Percentiles rank a stretch among this genome's conserved stretches.
Evolutionary conservation across 2,329 filamentous ascomycete species (phyloP).

Genomic region (Colletotrichum lindemuthianum): DNA sequence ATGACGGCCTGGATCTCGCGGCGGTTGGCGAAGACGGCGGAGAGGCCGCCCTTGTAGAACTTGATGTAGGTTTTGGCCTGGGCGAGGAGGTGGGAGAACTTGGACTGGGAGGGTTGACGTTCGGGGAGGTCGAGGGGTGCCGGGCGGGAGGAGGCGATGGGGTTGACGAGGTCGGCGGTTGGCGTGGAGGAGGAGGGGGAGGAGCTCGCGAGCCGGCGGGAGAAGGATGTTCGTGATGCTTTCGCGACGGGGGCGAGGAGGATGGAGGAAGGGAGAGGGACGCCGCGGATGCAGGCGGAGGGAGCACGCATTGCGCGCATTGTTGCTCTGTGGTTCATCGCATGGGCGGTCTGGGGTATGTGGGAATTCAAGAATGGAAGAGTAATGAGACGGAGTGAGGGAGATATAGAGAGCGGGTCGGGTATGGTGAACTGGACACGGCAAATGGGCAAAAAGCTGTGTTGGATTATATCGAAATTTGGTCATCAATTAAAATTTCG

Average conservation of each 20-base stretch:
- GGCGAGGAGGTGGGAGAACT: constrained; percentile 55
- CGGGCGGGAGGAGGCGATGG: constrained; percentile 77
- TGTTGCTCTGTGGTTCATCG: constrained; percentile 35
- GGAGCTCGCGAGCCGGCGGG: constrained; percentile 29
- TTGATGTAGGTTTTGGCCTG: constrained; percentile 79
- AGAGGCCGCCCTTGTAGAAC: constrained; percentile 91
- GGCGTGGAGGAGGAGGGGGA: constrained; percentile 4
- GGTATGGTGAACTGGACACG: not conserved
- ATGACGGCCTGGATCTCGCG: constrained; percentile 58
- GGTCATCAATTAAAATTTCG: constrained; percentile 3
- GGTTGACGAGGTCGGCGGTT: constrained; percentile 63
- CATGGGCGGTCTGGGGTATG: constrained; percentile 21
- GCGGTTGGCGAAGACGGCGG: constrained; percentile 77
- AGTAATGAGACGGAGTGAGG: too few relatives aligned
- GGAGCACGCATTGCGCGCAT: constrained; percentile 36
- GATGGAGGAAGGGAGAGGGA: not conserved
- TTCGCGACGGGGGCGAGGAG: constrained; percentile 5
- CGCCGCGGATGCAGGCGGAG: constrained; percentile 15
- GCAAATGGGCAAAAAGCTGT: constrained; percentile 13
- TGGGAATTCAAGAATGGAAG: not conserved
- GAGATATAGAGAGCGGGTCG: not conserved
- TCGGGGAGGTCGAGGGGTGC: constrained; percentile 72
- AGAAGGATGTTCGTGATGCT: constrained; percentile 5
- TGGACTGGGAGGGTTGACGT: constrained; percentile 56
- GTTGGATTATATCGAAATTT: constrained; percentile 28